Evolutionary conservation across 2,329 filamentous ascomycete genomes (phyloP), one percentile per base, ranked within the genome.

Genomic region (Fusarium annulatum): DNA sequence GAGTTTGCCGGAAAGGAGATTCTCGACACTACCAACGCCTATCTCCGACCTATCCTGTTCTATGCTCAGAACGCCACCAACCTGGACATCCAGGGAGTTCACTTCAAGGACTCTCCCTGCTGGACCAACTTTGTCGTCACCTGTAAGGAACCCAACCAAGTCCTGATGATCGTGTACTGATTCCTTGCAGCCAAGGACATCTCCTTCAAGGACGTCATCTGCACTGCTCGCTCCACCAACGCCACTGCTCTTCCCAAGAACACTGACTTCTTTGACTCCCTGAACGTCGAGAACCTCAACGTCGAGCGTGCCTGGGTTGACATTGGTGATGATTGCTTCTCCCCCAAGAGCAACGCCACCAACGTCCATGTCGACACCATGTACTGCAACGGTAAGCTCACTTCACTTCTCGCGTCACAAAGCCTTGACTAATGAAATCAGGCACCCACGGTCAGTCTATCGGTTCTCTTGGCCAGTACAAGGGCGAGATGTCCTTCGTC

Each of bases 91-190:
- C 63, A 71, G 15, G 75, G 76, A 3, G 76, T 77, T 12, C 75
- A 77, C 49, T 67, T 77, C 48, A 77, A 76, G 34, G 76, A 77
- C 36, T 77, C 76, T 3, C 76, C 76, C 0, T 77, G 75, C 60
- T 77, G 75, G 76, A 76, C 67, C 21, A 77, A 69, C 39, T 77
- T 77, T 45, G 63, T 77, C n/a, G 76, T 77, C 5, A 76, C 71
- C 4, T 77, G 74, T 76, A 30, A 65, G 75, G 0, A 21, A 36
- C 0, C 1, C 9, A 1, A 4, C n/a, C 3, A 7, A 9, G 9
- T 0, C 8, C 11, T 9, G 4, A 21, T 9, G 3, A 6, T 15
- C 7, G 4, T 8, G 9, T 19, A 33, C 63, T 76, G 2, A 75
- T 19, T 1, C 1, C 0, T 5, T 26, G 2, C 15, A 76, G 74